Percentiles rank a stretch among this genome's conserved stretches.
Conservation (phyloP, 2,329 filamentous ascomycete species). For the Microsporum audouinii region DNA sequence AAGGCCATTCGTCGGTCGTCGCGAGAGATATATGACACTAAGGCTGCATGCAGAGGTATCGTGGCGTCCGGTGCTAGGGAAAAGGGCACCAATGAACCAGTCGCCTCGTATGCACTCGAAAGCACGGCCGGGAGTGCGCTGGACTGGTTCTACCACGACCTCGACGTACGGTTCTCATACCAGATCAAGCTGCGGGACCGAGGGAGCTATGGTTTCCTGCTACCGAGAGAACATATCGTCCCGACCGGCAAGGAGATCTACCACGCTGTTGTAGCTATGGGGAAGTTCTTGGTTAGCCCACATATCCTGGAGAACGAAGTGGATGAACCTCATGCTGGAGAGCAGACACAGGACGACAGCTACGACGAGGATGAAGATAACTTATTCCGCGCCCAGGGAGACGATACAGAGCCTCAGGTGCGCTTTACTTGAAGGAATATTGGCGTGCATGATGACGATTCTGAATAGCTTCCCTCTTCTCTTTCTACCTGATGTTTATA, state of each 20-base stretch:
- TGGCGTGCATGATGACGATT: not conserved
- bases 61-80: conserved; percentile 27
- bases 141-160: conserved; percentile 89
- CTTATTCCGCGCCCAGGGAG: not conserved
- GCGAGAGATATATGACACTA: conserved; percentile 63
- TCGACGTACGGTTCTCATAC: conserved; percentile 72
- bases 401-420: not conserved
- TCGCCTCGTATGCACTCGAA: conserved; percentile 45
- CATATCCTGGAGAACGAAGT: not conserved
- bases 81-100: conserved; percentile 16
- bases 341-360: not conserved
- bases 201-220: conserved; percentile 83
- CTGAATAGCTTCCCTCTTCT: not conserved
- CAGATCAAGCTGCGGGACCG: conserved; percentile 89
- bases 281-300: conserved; percentile 46
- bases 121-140: conserved; percentile 72
- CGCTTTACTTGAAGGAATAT: not conserved
- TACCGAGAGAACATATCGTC: conserved; percentile 76
- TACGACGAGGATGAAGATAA: not conserved
- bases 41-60: conserved; percentile 73
- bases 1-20: conserved; percentile 78
- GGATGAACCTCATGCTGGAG: not conserved
- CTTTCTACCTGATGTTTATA: not conserved
- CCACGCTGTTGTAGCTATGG: conserved; percentile 71
- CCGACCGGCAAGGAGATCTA: conserved; percentile 82